Base-by-base conservation (phyloP, 2,329 filamentous ascomycete genomes). In the Alternaria brassicicola region DNA sequence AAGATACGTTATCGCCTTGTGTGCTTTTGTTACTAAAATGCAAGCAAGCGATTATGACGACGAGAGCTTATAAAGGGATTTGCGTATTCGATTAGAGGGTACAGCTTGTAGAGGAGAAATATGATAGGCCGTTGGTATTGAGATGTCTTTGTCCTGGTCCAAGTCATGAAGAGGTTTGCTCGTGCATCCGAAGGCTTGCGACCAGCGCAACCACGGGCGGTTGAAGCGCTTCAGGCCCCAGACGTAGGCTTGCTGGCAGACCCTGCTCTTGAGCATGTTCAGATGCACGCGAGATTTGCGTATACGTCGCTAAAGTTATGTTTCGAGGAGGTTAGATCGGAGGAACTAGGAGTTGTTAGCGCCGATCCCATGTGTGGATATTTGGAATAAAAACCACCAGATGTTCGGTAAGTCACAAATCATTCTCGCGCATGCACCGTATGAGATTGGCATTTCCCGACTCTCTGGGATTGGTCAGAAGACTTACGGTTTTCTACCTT, bases 321-420 rank as follows among this genome's bases (percentile, higher is more conserved):
- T 64, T 64, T 65, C 55, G 53, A 63, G 55, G 60, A 47, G 52
- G 31, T 53, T 51, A 56, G 52, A 47, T 35, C 47, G 52, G 31
- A 46, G 41, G 39, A 42, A 41, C 59, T 59, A 38, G 55, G 13
- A 56, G 46, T 63, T 46, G 51, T 60, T 67, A 69, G 68, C 67
- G 65, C 52, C 52, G 54, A 49, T 61, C 56, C 43, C 59, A 49
- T 56, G 21, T 61, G 30, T 43, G 48, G 42, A 61, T 47, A 73
- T 73, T 73, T 73, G 62, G 66, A 74, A 74, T 74, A 67, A 66
- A 48, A 21, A 61, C 60, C 50, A 67, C 59, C 54, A 65, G 58
- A 59, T 55, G 33, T 42, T 39, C 41, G 36, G 47, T 53, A 58
- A 35, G 56, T 57, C 48, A 42, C 42, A 48, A 39, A 33, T 52